Conservation (phyloP, 2,329 filamentous ascomycete genomes). For the Leptosphaerulina australis region DNA sequence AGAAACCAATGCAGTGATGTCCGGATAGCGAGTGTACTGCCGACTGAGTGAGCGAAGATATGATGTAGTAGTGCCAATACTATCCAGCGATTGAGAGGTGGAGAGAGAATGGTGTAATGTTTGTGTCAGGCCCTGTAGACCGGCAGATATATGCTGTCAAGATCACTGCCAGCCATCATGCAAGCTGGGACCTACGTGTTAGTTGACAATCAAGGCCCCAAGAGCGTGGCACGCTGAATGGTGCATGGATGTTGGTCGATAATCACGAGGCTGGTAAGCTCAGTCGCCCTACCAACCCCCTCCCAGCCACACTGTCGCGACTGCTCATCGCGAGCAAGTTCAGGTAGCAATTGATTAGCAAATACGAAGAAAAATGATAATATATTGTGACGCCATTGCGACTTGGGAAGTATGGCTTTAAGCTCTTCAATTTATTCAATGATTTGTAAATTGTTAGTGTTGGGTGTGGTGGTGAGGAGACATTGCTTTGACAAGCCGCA, state of each 20-base stretch:
- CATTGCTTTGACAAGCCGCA: background rate
- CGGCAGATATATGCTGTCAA: constrained; percentile 36
- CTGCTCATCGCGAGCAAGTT: constrained; percentile 9
- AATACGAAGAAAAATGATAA: constrained; percentile 9
- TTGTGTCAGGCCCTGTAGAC: constrained; percentile 20
- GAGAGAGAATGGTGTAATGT: constrained; percentile 32
- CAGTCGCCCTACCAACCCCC: constrained; percentile 33
- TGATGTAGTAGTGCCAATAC: background rate
- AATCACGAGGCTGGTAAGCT: constrained; percentile 44
- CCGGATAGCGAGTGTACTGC: constrained; percentile 14
- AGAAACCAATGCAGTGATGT: constrained; percentile 5
- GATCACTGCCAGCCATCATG: constrained; percentile 44
- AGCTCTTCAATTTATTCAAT: background rate
- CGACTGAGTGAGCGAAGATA: constrained; percentile 11
- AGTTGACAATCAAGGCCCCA: constrained; percentile 23
- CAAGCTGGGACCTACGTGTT: constrained; percentile 36
- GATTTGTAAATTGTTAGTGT: background rate
- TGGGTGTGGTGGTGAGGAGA: background rate
- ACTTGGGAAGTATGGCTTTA: background rate
- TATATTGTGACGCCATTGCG: constrained; percentile 10
- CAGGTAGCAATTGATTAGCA: constrained; percentile 16
- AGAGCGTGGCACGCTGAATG: constrained; percentile 32
- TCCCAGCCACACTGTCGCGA: constrained; percentile 7
- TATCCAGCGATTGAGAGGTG: constrained; percentile 15
- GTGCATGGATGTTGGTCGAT: constrained; percentile 35